phyloP scores from a whole-genome alignment of 2,329 filamentous ascomycete genomes.

The Hypoxylon sp. region DNA sequence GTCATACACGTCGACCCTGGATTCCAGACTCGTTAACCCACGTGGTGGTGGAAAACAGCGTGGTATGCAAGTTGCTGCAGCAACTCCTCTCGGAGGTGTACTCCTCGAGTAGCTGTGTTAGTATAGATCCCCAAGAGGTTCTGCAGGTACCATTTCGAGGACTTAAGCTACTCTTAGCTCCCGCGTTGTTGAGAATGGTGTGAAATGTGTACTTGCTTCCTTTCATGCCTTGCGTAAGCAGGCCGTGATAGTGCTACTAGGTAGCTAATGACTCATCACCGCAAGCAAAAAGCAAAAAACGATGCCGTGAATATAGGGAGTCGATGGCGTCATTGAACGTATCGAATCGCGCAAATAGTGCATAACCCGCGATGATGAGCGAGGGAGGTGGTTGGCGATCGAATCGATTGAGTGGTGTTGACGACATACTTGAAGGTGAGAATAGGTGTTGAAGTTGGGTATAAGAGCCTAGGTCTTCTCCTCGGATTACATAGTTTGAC shows the following conservation, averaged over 20 bases:
- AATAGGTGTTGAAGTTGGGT: not conserved
- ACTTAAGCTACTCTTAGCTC: not conserved
- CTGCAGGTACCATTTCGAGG: not conserved
- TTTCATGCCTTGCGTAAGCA: not conserved
- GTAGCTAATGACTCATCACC: conserved; percentile 4
- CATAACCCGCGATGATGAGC: not conserved
- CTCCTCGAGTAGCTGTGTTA: not conserved
- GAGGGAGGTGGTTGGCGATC: not conserved
- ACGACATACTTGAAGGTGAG: not conserved
- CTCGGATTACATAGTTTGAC: too few species aligned
- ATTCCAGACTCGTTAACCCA: not conserved
- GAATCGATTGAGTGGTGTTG: not conserved
- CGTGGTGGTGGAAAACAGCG: not conserved
- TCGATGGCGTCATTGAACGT: conserved; percentile 14
- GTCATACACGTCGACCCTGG: conserved; percentile 1
- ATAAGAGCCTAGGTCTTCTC: conserved; percentile 9
- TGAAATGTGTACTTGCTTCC: not conserved
- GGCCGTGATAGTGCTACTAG: not conserved
- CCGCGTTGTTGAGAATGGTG: not conserved
- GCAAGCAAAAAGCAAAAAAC: not conserved
- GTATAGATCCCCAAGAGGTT: not conserved
- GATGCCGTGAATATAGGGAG: not conserved
- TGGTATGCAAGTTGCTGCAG: not conserved
- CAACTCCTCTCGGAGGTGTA: not conserved
- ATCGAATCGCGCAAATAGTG: too few species aligned